Evolutionary conservation across 2,329 filamentous ascomycete genomes (phyloP), one percentile per base, ranked within the genome.

Genomic region (Xylariaceae sp.): DNA sequence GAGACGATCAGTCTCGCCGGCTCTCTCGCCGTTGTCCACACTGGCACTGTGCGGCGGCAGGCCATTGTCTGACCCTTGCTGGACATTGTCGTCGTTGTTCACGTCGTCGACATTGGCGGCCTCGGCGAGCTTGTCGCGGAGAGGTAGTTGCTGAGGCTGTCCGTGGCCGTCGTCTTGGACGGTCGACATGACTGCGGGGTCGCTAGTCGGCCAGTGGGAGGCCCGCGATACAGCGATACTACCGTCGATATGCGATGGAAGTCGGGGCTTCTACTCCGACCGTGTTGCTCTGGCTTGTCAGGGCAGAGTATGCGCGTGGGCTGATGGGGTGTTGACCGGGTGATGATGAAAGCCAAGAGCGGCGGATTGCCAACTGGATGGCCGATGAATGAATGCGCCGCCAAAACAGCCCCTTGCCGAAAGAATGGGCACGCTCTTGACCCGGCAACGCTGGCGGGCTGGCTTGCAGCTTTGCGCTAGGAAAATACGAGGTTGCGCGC

Each of bases 71-170:
- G 57, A 33, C 10, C 47, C 46, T 45, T 59, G 61, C 12, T 50
- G 53, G 16, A 47, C 55, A 43, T 70, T 83, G 83, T 58, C 56
- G 42, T 55, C 59, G 39, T 59, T 47, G 16, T 48, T 49, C 33
- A 55, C 54, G 11, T 44, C 56, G 41, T 53, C 47, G n/a, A 36
- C 40, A 19, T 31, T 45, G 41, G 22, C 4, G 31, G 19, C 58
- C 49, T 54, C 50, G 52, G 42, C 51, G 42, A 51, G 31, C 48
- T 42, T 16, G 45, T 36, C 28, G 22, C 43, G 33, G 43, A 33
- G 31, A 31, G n/a, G 43, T 39, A 17, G 11, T 39, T 38, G 50
- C 52, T 54, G 36, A 39, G 45, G 33, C 44, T 38, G 40, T 12
- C 42, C 18, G 14, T 28, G 42, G 9, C n/a, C 18, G 45, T 48